Evolutionary conservation across 2,329 filamentous ascomycete species (phyloP).

Genomic region (Tothia fuscella): DNA sequence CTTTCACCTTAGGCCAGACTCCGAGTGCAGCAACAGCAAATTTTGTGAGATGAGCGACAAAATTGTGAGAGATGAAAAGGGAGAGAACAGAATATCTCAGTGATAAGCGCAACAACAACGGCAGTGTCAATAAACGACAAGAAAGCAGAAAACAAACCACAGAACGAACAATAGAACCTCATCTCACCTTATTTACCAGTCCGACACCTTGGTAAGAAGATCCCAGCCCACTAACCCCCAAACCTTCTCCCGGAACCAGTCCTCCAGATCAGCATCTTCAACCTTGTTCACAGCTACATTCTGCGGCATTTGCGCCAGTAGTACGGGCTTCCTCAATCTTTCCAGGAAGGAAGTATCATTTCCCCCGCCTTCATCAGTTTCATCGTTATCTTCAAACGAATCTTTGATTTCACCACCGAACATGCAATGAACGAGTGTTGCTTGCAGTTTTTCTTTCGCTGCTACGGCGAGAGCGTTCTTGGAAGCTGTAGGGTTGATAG

Average conservation of each 20-base stretch:
- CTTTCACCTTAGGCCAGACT: no score
- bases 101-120: no score
- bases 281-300: slow-evolving; percentile 24
- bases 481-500: neutral
- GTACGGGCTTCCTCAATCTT: slow-evolving; percentile 28
- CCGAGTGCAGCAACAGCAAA: no score
- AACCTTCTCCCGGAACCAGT: slow-evolving; percentile 45
- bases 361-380: neutral
- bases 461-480: neutral
- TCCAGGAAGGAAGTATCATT: slow-evolving; percentile 28
- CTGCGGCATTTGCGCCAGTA: slow-evolving; percentile 16
- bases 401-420: slow-evolving; percentile 1
- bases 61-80: no score
- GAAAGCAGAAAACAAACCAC: no score
- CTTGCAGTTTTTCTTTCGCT: slow-evolving; percentile 7
- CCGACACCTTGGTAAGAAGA: no score
- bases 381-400: neutral
- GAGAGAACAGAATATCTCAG: no score
- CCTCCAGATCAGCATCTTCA: slow-evolving; percentile 29
- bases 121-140: no score
- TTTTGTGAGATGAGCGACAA: no score
- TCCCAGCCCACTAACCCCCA: slow-evolving; percentile 50
- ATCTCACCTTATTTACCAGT: no score
- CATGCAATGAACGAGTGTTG: slow-evolving; percentile 6
- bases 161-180: no score